Evolutionary conservation across 83 land plant species (phyloP).

Genomic region (Thuja plicata): DNA sequence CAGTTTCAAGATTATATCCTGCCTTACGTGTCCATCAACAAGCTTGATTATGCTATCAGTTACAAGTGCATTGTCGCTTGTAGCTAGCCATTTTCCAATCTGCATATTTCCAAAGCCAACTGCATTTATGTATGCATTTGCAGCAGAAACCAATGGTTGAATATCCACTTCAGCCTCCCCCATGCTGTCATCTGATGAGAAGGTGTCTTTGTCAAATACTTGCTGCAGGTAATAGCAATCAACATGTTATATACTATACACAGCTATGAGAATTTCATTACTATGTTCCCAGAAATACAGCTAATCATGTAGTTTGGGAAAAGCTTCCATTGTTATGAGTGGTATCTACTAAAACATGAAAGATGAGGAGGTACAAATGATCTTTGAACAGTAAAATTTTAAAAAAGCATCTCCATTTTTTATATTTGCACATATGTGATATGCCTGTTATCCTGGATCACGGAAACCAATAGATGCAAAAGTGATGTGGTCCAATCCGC

Average conservation of each 20-base stretch:
- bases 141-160: constrained; percentile 67
- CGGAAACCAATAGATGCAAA: not conserved
- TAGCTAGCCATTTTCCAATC: constrained; percentile 67
- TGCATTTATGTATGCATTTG: constrained; percentile 53
- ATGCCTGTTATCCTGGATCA: not conserved
- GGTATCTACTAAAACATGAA: not conserved
- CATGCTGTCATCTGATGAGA: constrained; percentile 74
- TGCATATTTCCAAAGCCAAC: constrained; percentile 36
- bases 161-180: constrained; percentile 87
- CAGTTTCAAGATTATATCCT: constrained; percentile 55
- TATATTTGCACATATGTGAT: not conserved
- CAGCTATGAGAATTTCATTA: not conserved
- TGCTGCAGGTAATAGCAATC: constrained; percentile 39
- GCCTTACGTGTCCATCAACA: constrained; percentile 65
- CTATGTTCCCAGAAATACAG: not conserved
- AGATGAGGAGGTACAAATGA: not conserved
- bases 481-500: not conserved
- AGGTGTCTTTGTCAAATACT: constrained; percentile 82
- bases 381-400: not conserved
- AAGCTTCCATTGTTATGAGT: not conserved
- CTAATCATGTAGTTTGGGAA: not conserved
- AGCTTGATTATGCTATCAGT: constrained; percentile 54
- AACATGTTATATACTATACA: not conserved
- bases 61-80: constrained; percentile 54
- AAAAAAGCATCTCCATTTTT: not conserved